Evolutionary conservation across 2,329 filamentous ascomycete genomes (phyloP).

Genomic region (Amauroascus verrucosus): DNA sequence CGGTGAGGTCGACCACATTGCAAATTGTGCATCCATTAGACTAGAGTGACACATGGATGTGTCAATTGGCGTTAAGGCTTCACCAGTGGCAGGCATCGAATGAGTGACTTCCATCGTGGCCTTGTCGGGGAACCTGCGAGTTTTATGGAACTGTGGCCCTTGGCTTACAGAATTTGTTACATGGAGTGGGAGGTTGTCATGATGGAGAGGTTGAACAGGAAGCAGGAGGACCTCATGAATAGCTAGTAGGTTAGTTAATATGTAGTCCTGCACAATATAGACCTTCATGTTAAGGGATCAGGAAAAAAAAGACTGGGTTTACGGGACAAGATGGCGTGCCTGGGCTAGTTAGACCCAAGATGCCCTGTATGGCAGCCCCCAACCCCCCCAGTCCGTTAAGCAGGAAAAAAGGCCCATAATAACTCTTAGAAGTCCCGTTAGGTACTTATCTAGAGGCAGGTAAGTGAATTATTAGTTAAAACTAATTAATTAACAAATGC

Average conservation of each 20-base stretch:
- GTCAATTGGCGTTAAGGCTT: background rate
- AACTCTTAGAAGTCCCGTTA: background rate
- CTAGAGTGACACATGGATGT: constrained; percentile 9
- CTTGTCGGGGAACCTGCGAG: constrained; percentile 1
- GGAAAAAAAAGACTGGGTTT: too few species aligned
- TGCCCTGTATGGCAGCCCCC: too few species aligned
- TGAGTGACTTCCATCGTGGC: background rate
- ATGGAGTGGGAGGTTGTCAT: background rate
- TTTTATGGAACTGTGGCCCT: background rate
- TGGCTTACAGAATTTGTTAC: background rate
- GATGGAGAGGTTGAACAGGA: too few species aligned
- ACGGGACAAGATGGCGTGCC: too few species aligned
- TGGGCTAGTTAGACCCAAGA: too few species aligned
- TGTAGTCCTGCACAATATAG: too few species aligned
- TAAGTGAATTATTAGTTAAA: too few species aligned
- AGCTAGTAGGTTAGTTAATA: too few species aligned
- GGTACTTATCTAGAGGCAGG: too few species aligned
- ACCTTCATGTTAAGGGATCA: too few species aligned
- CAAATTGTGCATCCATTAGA: background rate
- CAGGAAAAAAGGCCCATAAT: background rate
- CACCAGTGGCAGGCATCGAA: too few species aligned
- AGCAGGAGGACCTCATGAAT: too few species aligned
- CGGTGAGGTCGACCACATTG: constrained; percentile 7
- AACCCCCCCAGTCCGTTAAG: background rate
- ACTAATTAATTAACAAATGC: background rate